Conservation (phyloP, 495 filamentous ascomycete genomes). For the Xanthoparmelia taractica region DNA sequence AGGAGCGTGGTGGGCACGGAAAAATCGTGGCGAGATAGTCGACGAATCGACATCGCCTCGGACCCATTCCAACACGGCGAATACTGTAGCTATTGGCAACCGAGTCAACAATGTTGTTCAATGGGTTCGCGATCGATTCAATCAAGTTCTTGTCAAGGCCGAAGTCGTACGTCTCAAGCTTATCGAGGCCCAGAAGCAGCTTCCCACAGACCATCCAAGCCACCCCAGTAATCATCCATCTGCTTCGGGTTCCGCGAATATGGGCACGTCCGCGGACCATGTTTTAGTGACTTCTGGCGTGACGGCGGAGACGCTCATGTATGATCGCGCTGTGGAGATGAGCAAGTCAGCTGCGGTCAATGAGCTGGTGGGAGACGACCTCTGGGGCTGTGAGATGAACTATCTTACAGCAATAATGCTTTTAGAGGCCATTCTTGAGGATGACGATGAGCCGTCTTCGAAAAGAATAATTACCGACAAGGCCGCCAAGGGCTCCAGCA, state of each 20-base stretch:
- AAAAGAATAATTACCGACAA: constrained; percentile 32
- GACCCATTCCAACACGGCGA: constrained; percentile 33
- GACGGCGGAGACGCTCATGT: constrained; percentile 96
- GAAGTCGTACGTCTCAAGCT: constrained; percentile 84
- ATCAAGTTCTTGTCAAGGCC: constrained; percentile 91
- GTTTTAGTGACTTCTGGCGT: constrained; percentile 66
- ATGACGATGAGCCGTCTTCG: constrained; percentile 56
- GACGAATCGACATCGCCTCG: constrained; percentile 40
- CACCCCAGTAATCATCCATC: constrained; percentile 70
- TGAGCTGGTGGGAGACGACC: constrained; percentile 85
- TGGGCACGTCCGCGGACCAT: constrained; percentile 51
- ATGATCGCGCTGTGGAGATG: constrained; percentile 95
- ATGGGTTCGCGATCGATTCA: constrained; percentile 90
- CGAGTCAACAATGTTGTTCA: constrained; percentile 90
- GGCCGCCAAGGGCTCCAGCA: constrained; percentile 37
- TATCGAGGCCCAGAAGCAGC: constrained; percentile 72
- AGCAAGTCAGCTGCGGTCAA: constrained; percentile 88
- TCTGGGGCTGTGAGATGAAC: constrained; percentile 81
- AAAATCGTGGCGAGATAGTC: constrained; percentile 57
- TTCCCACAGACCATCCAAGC: constrained; percentile 77
- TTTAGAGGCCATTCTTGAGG: constrained; percentile 88
- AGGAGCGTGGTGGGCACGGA: constrained; percentile 81
- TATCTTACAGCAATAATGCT: constrained; percentile 88
- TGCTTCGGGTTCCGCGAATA: constrained; percentile 39
- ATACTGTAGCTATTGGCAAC: constrained; percentile 49